Percentiles rank a stretch among this genome's conserved stretches.
Conservation (phyloP, 768 basidiomycete species). For the Sarcomyxa edulis region DNA sequence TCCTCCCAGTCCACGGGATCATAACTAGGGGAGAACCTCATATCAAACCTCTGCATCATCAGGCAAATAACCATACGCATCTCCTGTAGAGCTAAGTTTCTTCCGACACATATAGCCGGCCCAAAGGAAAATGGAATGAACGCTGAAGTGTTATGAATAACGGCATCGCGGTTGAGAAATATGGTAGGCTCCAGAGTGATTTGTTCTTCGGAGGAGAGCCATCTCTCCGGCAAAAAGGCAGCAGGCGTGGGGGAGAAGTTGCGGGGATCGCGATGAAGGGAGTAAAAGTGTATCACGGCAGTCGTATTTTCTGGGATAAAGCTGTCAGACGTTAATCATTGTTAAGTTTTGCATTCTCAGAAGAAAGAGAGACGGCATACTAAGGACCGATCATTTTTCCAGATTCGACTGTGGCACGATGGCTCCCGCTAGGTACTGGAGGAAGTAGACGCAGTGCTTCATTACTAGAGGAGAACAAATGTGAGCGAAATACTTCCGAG, state of each 20-base stretch:
- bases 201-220: constrained; percentile 21
- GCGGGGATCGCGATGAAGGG: constrained; percentile 39
- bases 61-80: constrained; percentile 32
- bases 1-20: constrained; percentile 24
- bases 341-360: not conserved
- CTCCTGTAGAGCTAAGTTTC: constrained; percentile 34
- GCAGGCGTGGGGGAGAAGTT: constrained; percentile 42
- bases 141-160: constrained; percentile 22
- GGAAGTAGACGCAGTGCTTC: constrained; percentile 46
- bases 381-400: constrained; percentile 33
- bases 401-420: constrained; percentile 26
- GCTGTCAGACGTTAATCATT: constrained; percentile 18
- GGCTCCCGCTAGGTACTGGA: constrained; percentile 45
- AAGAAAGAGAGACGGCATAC: constrained; percentile 14
- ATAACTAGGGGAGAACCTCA: constrained; percentile 27
- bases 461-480: constrained; percentile 28
- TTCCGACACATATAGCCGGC: constrained; percentile 36
- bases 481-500: not conserved
- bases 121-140: constrained; percentile 40
- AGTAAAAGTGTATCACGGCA: constrained; percentile 35
- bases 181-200: constrained; percentile 22
- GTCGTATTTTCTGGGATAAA: constrained; percentile 39
- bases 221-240: constrained; percentile 36
- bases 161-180: constrained; percentile 15
- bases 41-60: constrained; percentile 31